Conservation (phyloP, 352 stramenopile genomes). For the Pseudoperonospora humuli region DNA sequence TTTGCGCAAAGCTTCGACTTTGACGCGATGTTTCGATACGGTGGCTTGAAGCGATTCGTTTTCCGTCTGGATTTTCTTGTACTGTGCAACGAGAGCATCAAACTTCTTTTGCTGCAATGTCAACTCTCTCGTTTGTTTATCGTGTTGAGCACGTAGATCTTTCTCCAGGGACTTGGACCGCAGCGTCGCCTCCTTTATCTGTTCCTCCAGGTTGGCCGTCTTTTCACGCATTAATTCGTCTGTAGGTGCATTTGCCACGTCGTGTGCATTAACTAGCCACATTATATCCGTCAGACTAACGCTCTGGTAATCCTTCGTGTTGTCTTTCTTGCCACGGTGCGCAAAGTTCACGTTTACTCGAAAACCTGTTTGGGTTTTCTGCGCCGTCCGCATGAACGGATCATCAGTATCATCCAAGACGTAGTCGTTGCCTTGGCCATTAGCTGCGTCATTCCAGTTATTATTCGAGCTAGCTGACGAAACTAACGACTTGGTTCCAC, state of each 20-base stretch:
- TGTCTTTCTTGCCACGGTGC: slow-evolving; percentile 75
- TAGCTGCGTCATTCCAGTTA: slow-evolving; percentile 44
- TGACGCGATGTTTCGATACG: slow-evolving; percentile 47
- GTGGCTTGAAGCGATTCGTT: slow-evolving; percentile 71
- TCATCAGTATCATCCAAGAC: slow-evolving; percentile 65
- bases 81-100: slow-evolving; percentile 65
- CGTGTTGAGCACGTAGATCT: slow-evolving; percentile 59
- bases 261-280: slow-evolving; percentile 79
- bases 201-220: slow-evolving; percentile 83
- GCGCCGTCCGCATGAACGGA: slow-evolving; percentile 76
- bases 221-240: slow-evolving; percentile 85
- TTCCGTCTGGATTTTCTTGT: slow-evolving; percentile 75
- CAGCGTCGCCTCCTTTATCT: slow-evolving; percentile 76
- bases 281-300: slow-evolving; percentile 73
- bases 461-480: slow-evolving; percentile 39
- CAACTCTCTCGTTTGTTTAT: slow-evolving; percentile 70
- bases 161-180: slow-evolving; percentile 65
- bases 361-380: slow-evolving; percentile 82
- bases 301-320: slow-evolving; percentile 86
- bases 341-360: slow-evolving; percentile 82
- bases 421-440: slow-evolving; percentile 28
- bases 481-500: slow-evolving; percentile 30
- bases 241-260: slow-evolving; percentile 58
- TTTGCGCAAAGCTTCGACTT: slow-evolving; percentile 71
- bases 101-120: slow-evolving; percentile 72